These are phyloP conservation scores for Jackrogersella multiformis DNA, from an alignment of 495 filamentous ascomycete genomes.

Conservation along the genomic window DNA sequence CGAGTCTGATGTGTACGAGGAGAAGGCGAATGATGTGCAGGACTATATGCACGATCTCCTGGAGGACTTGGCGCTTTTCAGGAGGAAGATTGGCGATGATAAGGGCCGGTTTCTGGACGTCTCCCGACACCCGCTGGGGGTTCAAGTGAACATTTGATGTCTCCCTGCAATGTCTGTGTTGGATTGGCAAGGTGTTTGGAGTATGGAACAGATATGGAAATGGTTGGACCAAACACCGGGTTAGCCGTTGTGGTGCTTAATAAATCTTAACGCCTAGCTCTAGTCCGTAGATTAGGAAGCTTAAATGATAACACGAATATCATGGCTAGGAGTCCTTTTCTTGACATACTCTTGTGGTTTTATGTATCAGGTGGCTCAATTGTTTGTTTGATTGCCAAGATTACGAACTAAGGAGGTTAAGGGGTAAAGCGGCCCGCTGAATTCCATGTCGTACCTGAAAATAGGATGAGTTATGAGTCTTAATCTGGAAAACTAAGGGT, in stretches of 20 bases:
- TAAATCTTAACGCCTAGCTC: background rate
- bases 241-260: background rate
- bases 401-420: constrained; percentile 62
- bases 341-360: background rate
- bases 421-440: constrained; percentile 66
- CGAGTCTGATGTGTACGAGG: constrained; percentile 60
- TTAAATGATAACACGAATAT: constrained; percentile 1
- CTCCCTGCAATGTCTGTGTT: background rate
- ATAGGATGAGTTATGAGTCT: constrained; percentile 5
- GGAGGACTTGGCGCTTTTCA: constrained; percentile 81
- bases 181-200: constrained; percentile 31
- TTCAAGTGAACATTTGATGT: constrained; percentile 37
- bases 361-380: background rate
- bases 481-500: background rate
- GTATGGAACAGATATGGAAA: constrained; percentile 5
- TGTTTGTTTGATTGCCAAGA: constrained; percentile 28
- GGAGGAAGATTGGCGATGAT: constrained; percentile 84
- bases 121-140: constrained; percentile 42
- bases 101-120: constrained; percentile 60
- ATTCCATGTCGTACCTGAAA: constrained; percentile 75
- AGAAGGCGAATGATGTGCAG: constrained; percentile 66
- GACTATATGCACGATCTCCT: constrained; percentile 75
- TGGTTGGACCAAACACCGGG: background rate
- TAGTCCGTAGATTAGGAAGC: constrained; percentile 10
- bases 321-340: background rate